Percentiles rank a stretch among this genome's conserved stretches.
phyloP scores from a whole-genome alignment of 257 asterid species.

The Avicennia marina region DNA sequence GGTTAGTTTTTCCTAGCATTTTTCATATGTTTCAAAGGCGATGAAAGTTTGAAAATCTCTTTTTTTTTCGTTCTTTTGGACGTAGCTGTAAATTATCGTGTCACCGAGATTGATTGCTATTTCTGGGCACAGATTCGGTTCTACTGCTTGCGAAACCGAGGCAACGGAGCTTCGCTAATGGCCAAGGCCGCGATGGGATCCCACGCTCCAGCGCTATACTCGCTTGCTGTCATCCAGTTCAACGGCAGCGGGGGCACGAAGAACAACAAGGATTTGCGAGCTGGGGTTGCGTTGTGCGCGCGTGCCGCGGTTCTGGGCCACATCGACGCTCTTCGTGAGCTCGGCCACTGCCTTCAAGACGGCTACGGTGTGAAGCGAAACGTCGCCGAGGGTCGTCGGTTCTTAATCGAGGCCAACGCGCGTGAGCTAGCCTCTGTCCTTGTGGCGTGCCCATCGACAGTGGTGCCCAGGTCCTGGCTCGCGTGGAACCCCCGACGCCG shows the following conservation, averaged over 20 bases:
- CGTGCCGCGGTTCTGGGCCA: constrained; percentile 85
- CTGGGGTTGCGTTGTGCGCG: constrained; percentile 84
- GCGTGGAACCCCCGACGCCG: constrained; percentile 29
- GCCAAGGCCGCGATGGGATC: constrained; percentile 87
- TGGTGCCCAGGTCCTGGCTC: constrained; percentile 31
- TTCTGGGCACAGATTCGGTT: constrained; percentile 61
- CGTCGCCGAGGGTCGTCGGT: constrained; percentile 74
- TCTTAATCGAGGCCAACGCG: constrained; percentile 79
- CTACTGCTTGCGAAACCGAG: constrained; percentile 71
- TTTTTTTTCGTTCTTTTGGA: too few relatives aligned
- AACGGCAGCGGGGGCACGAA: constrained; percentile 94
- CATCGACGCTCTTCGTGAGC: constrained; percentile 86
- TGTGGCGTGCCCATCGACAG: constrained; percentile 31
- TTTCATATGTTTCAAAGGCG: neutral
- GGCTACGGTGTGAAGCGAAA: constrained; percentile 87
- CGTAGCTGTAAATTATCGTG: too few relatives aligned
- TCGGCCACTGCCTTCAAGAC: constrained; percentile 97
- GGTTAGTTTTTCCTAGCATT: constrained; percentile 33
- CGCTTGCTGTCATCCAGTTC: constrained; percentile 79
- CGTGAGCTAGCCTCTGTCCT: constrained; percentile 76
- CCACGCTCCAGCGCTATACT: constrained; percentile 82
- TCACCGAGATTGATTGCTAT: constrained; percentile 7
- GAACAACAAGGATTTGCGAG: constrained; percentile 69
- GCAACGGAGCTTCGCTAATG: constrained; percentile 81
- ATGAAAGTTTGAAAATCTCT: neutral